Conservation (phyloP, 768 basidiomycete species). For the Pleurotus tuber-regium region DNA sequence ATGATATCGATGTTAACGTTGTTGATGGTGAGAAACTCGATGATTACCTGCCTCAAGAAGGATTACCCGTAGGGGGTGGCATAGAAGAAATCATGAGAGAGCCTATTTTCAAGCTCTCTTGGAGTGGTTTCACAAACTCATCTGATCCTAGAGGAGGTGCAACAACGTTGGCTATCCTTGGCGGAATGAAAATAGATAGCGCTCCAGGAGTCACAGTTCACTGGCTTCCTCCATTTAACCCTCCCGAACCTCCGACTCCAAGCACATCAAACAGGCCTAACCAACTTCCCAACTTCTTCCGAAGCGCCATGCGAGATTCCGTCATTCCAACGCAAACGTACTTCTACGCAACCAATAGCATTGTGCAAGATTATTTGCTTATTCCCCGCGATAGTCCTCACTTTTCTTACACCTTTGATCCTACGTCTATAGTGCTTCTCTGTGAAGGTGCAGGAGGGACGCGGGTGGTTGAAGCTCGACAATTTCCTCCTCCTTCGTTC, state of each 20-base stretch:
- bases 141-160: constrained; percentile 65
- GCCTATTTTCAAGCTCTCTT: constrained; percentile 83
- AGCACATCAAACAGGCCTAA: constrained; percentile 29
- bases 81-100: constrained; percentile 40
- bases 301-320: constrained; percentile 65
- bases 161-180: constrained; percentile 72
- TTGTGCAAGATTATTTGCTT: constrained; percentile 77
- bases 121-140: constrained; percentile 75
- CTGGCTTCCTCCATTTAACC: constrained; percentile 65
- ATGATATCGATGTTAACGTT: constrained; percentile 49
- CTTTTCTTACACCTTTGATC: constrained; percentile 64
- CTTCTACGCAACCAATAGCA: constrained; percentile 56
- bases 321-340: constrained; percentile 45
- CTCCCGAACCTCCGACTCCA: constrained; percentile 41
- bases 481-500: constrained; percentile 67
- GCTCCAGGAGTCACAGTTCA: constrained; percentile 64
- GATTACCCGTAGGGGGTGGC: neutral
- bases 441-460: constrained; percentile 46
- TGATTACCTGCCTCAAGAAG: constrained; percentile 24
- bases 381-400: constrained; percentile 72
- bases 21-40: constrained; percentile 51
- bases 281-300: constrained; percentile 42
- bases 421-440: constrained; percentile 62
- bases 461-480: constrained; percentile 57
- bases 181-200: constrained; percentile 60